Conservation (phyloP, 192 early-diverging fungal species). For the Geosiphon pyriformis region DNA sequence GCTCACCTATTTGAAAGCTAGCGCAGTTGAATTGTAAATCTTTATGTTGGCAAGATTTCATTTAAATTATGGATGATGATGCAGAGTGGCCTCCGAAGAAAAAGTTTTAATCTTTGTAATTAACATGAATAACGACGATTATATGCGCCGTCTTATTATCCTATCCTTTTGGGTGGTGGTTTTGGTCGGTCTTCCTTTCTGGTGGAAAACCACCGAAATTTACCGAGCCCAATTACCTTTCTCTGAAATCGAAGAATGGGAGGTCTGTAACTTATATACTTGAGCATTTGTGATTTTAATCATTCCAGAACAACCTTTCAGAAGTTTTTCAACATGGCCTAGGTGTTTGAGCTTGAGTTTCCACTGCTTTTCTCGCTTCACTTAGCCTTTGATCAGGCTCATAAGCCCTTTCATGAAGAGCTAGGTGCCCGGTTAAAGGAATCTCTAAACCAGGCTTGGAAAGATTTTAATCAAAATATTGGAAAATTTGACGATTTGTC, state of each 20-base stretch:
- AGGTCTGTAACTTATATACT: conserved; percentile 30
- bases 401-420: conserved; percentile 13
- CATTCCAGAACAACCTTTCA: too few species aligned
- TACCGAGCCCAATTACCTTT: conserved; percentile 70
- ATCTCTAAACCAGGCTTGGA: neutral
- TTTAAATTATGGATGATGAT: too few species aligned
- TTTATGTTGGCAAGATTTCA: too few species aligned
- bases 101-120: too few species aligned
- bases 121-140: too few species aligned
- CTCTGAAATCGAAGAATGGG: conserved; percentile 53
- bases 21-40: too few species aligned
- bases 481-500: too few species aligned
- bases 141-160: conserved; percentile 36
- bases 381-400: neutral
- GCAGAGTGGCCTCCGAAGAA: too few species aligned
- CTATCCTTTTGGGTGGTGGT: conserved; percentile 53
- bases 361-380: conserved; percentile 24
- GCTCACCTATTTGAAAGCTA: too few species aligned
- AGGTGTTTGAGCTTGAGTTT: conserved; percentile 32
- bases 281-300: too few species aligned
- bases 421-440: neutral
- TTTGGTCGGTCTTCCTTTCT: conserved; percentile 62
- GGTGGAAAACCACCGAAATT: conserved; percentile 79
- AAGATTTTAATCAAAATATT: neutral
- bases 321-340: too few species aligned